These are phyloP conservation scores for Microthlaspi erraticum DNA, from an alignment of 345 rosid species.

Conservation along the genomic window DNA sequence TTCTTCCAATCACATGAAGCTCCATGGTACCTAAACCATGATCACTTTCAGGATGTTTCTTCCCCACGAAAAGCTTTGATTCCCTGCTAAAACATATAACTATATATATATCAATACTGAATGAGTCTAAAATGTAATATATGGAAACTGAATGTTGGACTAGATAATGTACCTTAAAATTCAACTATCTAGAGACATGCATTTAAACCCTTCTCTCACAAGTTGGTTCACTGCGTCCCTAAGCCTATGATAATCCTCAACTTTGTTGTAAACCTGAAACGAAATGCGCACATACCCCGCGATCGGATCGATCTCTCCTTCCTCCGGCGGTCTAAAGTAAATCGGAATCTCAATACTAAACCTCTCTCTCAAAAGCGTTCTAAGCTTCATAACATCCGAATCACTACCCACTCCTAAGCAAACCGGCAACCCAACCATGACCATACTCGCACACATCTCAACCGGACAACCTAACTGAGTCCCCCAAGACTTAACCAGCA, in stretches of 20 bases:
- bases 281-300: conserved; percentile 90
- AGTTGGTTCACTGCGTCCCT: conserved; percentile 66
- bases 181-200: conserved; percentile 51
- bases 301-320: conserved; percentile 56
- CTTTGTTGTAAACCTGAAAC: conserved; percentile 82
- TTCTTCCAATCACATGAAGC: conserved; percentile 33
- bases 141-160: not conserved
- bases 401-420: conserved; percentile 61
- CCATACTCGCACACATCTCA: conserved; percentile 83
- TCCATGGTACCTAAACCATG: conserved; percentile 49
- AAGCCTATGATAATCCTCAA: conserved; percentile 74
- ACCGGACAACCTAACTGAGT: conserved; percentile 85
- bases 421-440: conserved; percentile 89
- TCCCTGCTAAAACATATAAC: conserved; percentile 30
- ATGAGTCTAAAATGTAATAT: not conserved
- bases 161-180: conserved; percentile 48
- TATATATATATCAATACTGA: not conserved
- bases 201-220: conserved; percentile 60
- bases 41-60: conserved; percentile 26
- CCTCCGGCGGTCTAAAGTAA: conserved; percentile 60
- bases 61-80: conserved; percentile 7
- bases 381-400: conserved; percentile 58
- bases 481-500: conserved; percentile 88
- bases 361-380: conserved; percentile 67
- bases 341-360: conserved; percentile 79